Evolutionary conservation across 192 early-diverging fungal species (phyloP).

Genomic region (Podila clonocystis): DNA sequence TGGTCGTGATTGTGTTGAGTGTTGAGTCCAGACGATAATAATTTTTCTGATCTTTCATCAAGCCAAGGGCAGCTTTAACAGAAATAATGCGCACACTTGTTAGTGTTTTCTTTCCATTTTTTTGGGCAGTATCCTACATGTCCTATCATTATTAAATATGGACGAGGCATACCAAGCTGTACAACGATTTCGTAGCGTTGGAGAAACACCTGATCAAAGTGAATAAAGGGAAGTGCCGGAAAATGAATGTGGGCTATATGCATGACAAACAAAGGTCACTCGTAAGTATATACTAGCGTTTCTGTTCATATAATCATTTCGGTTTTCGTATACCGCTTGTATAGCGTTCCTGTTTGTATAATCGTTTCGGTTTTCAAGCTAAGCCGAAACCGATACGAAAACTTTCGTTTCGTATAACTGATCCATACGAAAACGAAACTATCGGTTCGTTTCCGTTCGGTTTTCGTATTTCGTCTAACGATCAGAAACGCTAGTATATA

Average conservation of each 20-base stretch:
- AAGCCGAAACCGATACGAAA: too few species aligned
- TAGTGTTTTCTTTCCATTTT: background rate
- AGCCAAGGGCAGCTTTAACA: conserved; percentile 28
- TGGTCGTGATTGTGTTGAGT: conserved; percentile 29
- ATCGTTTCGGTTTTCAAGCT: too few species aligned
- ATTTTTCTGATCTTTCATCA: conserved; percentile 52
- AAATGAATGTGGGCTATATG: conserved; percentile 41
- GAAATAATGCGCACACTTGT: background rate
- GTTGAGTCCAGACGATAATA: conserved; percentile 42
- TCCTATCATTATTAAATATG: background rate
- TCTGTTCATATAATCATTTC: too few species aligned
- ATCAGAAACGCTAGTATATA: too few species aligned
- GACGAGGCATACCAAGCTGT: conserved; percentile 26
- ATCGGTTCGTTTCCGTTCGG: too few species aligned
- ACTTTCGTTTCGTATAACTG: too few species aligned
- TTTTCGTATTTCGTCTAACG: too few species aligned
- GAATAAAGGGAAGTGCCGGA: conserved; percentile 39
- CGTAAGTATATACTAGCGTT: too few species aligned
- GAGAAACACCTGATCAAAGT: conserved; percentile 50
- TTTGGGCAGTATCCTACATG: background rate
- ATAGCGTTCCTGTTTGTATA: too few species aligned
- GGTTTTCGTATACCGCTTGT: too few species aligned
- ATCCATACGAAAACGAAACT: too few species aligned
- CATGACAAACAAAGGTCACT: background rate
- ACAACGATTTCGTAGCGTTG: conserved; percentile 35